Base-by-base conservation (phyloP, 106 monocot species). In the Agapanthus africanus region DNA sequence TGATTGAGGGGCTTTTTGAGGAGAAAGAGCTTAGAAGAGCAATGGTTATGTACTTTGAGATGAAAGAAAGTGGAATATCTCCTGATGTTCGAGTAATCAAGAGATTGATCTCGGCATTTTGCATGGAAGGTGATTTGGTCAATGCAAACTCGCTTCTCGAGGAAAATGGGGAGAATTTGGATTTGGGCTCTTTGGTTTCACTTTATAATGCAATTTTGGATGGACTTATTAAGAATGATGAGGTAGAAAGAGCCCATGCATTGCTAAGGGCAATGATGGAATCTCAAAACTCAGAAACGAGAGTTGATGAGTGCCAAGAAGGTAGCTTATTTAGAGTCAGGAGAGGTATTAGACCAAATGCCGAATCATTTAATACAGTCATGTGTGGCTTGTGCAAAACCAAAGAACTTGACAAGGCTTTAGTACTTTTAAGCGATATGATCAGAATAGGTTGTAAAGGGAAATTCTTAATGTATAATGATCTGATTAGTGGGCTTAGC, bases 141-240 rank as follows among this genome's bases (percentile, higher is more conserved):
- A 40, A 21, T 54, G 80, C 76, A 56, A 66, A 74, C 38, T 21
- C 14, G 40, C 64, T 88, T 69, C 70, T 93, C 9, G 74, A 80
- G 59, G 83, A 85, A 74, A 71, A 83, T 46, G 60, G 44, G 11
- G 72, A 70, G 61, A 74, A 30, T 18, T 19, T 80, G 32, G 76
- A 71, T 73, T 49, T 49, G 32, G 68, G 68, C 16, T 50, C 9
- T 47, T 68, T 68, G 50, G 42, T 44, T 16, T 28, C 16, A 7
- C 78, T 88, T 57, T 88, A 83, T 49, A 88, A 92, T 83, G 83
- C 77, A 0, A 56, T 92, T 33, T 70, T 92, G 27, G 79, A 84
- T 49, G 76, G 82, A 28, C 76, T 92, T 76, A 71, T 85, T 47
- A 66, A 69, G 22, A 54, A 37, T 76, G 82, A 69, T 44, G 75